A percentile compares a stretch with the other conserved stretches of the same genome.
phyloP scores from a whole-genome alignment of 441 rosid genomes.

The Euphorbia celastroides region DNA sequence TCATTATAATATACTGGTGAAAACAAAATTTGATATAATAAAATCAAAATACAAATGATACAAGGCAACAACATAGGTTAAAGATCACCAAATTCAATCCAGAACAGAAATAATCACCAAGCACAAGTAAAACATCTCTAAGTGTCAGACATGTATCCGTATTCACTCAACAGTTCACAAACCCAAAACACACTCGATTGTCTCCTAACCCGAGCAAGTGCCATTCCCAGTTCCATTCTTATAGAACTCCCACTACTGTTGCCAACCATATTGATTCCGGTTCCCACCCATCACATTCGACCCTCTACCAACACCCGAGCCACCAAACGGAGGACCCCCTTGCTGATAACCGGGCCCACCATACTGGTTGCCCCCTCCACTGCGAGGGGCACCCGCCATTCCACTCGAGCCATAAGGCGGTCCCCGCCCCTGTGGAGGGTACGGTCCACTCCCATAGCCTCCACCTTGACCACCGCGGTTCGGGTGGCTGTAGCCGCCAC shows the following conservation, averaged over 20 bases:
- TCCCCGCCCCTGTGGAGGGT: conserved; percentile 49
- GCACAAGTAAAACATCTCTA: too few species aligned
- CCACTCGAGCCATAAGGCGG: conserved; percentile 43
- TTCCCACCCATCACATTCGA: conserved; percentile 81
- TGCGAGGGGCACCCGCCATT: conserved; percentile 64
- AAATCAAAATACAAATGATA: too few species aligned
- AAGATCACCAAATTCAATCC: too few species aligned
- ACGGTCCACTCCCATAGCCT: conserved; percentile 36
- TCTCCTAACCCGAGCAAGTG: background rate
- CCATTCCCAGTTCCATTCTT: background rate
- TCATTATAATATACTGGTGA: too few species aligned
- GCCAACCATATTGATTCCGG: conserved; percentile 92
- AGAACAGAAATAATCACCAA: too few species aligned
- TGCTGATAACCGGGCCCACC: conserved; percentile 76
- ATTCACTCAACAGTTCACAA: too few species aligned
- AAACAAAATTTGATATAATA: too few species aligned
- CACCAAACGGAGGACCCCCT: conserved; percentile 69
- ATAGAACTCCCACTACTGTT: conserved; percentile 31
- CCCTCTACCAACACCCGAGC: conserved; percentile 78
- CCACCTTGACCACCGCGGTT: conserved; percentile 60
- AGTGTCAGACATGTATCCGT: too few species aligned
- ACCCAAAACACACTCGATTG: too few species aligned
- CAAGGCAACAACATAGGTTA: too few species aligned
- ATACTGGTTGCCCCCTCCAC: conserved; percentile 58
- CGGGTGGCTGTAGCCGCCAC: conserved; percentile 62